Evolutionary conservation across 768 basidiomycete species (phyloP), one percentile per base, ranked within the genome.

Genomic region (Podaxis sp.): DNA sequence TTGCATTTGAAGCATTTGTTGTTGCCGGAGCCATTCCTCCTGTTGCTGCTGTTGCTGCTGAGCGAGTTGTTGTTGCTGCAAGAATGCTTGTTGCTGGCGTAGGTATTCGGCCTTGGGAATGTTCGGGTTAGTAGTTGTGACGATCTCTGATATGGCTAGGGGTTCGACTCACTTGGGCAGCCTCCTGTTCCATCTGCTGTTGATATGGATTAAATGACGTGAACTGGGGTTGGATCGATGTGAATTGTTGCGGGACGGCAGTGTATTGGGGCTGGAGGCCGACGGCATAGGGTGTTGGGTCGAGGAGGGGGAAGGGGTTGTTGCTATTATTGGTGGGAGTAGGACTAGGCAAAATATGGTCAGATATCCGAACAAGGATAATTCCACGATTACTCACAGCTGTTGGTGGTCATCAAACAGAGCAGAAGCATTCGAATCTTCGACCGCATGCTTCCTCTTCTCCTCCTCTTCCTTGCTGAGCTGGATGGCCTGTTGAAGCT

Each of bases 201-300:
- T 93, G 92, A 66, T 93, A 95, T 0, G 93, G 93, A 74, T 99
- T 99, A 82, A 94, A 98, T 0, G 92, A 87, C 7, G 93, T 95
- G 73, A 91, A 93, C 69, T 96, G 95, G 0, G 92, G 91, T 67
- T 90, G 90, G 51, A 94, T 69, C 12, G 82, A 77, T 1, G 90
- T 91, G 70, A 82, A 88, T 68, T 95, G 94, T 1, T 92, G 89
- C 70, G 93, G 92, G 30, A 93, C 67, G 44, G 78, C 67, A 4
- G 80, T 82, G 61, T 71, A 79, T 66, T 83, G 82, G 4, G 80
- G 84, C 64, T 86, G 85, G 28, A 87, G 75, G 9, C 85, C 84
- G 33, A 80, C 79, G 22, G 84, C 77, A 63, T 84, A 85, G 17
- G 85, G 78, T 28, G 86, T 84, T 52, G 87, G 80, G 70, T 94